Percentiles rank a stretch among this genome's conserved stretches.
Evolutionary conservation across 352 stramenopile genomes (phyloP).

Genomic region (Pythium rishiriense): DNA sequence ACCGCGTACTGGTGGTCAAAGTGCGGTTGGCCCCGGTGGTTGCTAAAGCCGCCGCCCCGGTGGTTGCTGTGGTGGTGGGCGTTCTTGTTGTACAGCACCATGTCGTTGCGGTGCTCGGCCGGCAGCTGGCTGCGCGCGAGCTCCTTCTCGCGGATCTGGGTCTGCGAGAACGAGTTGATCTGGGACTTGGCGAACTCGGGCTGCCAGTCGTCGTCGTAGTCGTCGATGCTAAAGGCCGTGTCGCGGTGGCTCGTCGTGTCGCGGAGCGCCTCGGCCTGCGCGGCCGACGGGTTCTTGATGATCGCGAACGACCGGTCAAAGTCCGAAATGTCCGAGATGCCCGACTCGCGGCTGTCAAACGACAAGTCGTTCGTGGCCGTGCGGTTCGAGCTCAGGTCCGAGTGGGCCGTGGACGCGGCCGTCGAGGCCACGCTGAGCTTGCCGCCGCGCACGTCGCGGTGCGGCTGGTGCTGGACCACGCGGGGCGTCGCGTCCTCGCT

Average conservation of each 20-base stretch:
- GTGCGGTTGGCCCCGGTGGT: background rate
- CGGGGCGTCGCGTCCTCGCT: background rate
- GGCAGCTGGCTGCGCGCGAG: background rate
- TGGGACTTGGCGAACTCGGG: slow-evolving; percentile 15
- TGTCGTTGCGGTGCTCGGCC: slow-evolving; percentile 4
- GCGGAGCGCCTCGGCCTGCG: background rate
- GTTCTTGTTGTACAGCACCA: slow-evolving; percentile 17
- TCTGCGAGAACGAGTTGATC: slow-evolving; percentile 9
- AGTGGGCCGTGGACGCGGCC: slow-evolving; percentile 3
- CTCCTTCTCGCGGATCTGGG: slow-evolving; percentile 10
- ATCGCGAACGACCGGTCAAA: slow-evolving; percentile 27
- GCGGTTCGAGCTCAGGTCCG: slow-evolving; percentile 12
- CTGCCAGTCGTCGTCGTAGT: slow-evolving; percentile 18
- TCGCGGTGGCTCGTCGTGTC: slow-evolving; percentile 8
- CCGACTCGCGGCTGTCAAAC: slow-evolving; percentile 13
- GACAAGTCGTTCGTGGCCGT: slow-evolving; percentile 5
- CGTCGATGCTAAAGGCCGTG: slow-evolving; percentile 21
- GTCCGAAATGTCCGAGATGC: slow-evolving; percentile 21
- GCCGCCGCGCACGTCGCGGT: background rate
- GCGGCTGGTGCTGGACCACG: background rate
- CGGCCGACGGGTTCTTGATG: slow-evolving; percentile 8
- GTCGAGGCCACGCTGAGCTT: slow-evolving; percentile 22
- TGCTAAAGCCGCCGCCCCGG: background rate
- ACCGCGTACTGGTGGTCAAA: slow-evolving; percentile 2
- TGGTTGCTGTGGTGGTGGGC: background rate